These are phyloP conservation scores for Clonostachys rhizophaga DNA, from an alignment of 2,329 filamentous ascomycete genomes.

Conservation along the genomic window DNA sequence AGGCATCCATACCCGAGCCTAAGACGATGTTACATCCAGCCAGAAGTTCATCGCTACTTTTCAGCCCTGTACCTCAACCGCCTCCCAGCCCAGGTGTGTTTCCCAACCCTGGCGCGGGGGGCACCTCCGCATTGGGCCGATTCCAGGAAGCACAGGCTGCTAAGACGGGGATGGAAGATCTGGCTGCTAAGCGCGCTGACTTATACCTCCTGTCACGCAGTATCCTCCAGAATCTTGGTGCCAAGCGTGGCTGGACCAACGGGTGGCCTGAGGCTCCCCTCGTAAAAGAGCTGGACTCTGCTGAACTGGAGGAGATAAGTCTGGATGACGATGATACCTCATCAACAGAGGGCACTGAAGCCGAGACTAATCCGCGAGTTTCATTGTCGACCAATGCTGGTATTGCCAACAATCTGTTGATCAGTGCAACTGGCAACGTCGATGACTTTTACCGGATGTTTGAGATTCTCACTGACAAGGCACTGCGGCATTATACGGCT, in stretches of 20 bases:
- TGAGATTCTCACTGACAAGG: constrained; percentile 77
- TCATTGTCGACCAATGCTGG: constrained; percentile 21
- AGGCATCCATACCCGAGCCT: constrained; percentile 58
- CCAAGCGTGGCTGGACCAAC: constrained; percentile 68
- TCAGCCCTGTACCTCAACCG: constrained; percentile 28
- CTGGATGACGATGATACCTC: constrained; percentile 37
- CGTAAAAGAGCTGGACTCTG: constrained; percentile 34
- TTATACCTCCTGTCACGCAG: constrained; percentile 76
- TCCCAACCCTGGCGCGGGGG: constrained; percentile 36
- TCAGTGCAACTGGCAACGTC: constrained; percentile 54
- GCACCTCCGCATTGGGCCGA: constrained; percentile 31
- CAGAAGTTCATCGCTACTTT: constrained; percentile 55
- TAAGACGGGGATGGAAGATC: constrained; percentile 68
- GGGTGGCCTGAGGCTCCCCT: constrained; percentile 64
- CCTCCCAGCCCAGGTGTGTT: constrained; percentile 48
- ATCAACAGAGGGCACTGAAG: constrained; percentile 1
- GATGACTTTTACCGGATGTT: constrained; percentile 64
- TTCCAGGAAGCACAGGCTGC: constrained; percentile 40
- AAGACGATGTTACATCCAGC: constrained; percentile 69
- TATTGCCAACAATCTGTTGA: constrained; percentile 45
- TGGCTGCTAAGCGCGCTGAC: constrained; percentile 79
- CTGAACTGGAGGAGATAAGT: constrained; percentile 53
- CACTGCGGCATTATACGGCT: constrained; percentile 76
- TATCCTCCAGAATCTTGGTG: constrained; percentile 70
- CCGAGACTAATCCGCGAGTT: not conserved